Percentiles rank a stretch among this genome's conserved stretches.
Conservation (phyloP, 2,329 filamentous ascomycete species). For the Corinectria fuckeliana region DNA sequence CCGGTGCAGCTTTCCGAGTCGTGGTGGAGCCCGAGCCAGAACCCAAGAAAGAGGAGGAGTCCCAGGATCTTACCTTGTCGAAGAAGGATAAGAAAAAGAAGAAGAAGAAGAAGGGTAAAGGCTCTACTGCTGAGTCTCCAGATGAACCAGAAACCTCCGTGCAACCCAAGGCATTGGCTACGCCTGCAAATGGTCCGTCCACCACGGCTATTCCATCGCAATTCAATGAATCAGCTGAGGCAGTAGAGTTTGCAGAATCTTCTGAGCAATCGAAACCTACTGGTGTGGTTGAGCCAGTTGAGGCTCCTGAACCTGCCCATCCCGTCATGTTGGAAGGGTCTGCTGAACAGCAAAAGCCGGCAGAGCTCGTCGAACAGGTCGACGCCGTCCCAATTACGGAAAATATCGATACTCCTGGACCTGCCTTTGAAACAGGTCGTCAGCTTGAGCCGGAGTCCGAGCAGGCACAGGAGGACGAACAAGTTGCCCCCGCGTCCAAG, state of each 20-base stretch:
- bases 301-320: background rate
- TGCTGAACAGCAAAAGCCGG: slow-evolving; percentile 5
- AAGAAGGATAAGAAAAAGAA: slow-evolving; percentile 42
- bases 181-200: background rate
- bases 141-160: slow-evolving; percentile 15
- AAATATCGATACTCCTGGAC: background rate
- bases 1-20: background rate
- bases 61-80: slow-evolving; percentile 15
- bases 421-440: background rate
- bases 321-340: too few species aligned
- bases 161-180: slow-evolving; percentile 8
- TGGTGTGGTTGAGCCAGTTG: background rate
- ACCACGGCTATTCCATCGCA: background rate
- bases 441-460: background rate
- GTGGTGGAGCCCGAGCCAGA: slow-evolving; percentile 1
- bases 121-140: background rate
- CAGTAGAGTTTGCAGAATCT: slow-evolving; percentile 2
- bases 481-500: slow-evolving; percentile 25
- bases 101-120: slow-evolving; percentile 23
- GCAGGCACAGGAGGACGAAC: background rate
- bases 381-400: background rate
- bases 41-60: slow-evolving; percentile 10
- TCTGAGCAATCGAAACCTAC: background rate
- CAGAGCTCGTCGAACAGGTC: slow-evolving; percentile 6
- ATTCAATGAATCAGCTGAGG: background rate